Evolutionary conservation across 1,284 basidiomycete genomes (phyloP).

Genomic region (Ustilago nuda): DNA sequence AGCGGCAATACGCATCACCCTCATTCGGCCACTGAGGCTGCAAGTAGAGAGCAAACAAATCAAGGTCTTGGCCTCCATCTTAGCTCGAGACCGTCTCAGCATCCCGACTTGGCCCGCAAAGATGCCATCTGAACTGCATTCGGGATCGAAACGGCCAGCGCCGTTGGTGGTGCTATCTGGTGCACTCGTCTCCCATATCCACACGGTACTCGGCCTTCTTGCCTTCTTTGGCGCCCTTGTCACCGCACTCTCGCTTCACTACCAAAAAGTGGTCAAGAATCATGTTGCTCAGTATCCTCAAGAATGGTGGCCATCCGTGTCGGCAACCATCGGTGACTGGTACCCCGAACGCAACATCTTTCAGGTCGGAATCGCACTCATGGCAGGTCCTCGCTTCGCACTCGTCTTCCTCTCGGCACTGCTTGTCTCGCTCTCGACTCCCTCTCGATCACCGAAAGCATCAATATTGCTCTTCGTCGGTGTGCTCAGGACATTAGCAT

Average conservation of each 20-base stretch:
- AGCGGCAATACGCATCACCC: not conserved
- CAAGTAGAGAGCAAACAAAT: not conserved
- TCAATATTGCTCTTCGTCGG: constrained; percentile 75
- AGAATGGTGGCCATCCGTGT: constrained; percentile 93
- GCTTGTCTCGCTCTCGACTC: constrained; percentile 55
- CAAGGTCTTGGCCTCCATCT: not conserved
- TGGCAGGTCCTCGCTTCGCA: constrained; percentile 78
- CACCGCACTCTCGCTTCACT: constrained; percentile 80
- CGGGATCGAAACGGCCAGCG: constrained; percentile 21
- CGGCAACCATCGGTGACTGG: constrained; percentile 88
- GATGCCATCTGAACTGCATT: constrained; percentile 46
- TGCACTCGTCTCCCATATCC: constrained; percentile 70
- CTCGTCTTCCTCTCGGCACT: constrained; percentile 78
- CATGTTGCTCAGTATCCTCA: constrained; percentile 82
- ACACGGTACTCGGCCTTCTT: constrained; percentile 78
- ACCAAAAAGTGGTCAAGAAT: constrained; percentile 89
- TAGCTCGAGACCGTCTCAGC: not conserved
- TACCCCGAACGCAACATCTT: constrained; percentile 88
- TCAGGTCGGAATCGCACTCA: constrained; percentile 87
- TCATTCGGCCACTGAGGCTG: no score
- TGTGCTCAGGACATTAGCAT: constrained; percentile 81
- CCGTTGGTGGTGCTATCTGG: constrained; percentile 56
- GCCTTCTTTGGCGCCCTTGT: constrained; percentile 81
- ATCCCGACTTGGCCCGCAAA: not conserved
- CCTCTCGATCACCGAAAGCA: constrained; percentile 32